Evolutionary conservation across 805 yeast genomes (phyloP).

Genomic region (Metschnikowia noctiluminum): DNA sequence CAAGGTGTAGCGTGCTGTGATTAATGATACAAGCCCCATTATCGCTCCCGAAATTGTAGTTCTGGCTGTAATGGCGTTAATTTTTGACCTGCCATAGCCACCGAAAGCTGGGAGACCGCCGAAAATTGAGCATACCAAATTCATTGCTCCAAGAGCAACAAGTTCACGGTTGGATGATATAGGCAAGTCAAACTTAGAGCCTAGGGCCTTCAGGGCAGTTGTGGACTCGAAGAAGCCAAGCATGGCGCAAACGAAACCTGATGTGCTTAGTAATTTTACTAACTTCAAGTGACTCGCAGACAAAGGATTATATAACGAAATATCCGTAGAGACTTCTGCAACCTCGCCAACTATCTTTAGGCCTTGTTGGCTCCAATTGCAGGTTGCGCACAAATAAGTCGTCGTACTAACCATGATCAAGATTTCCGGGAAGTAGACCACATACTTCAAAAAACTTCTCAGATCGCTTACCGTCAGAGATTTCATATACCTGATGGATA

Average conservation of each 20-base stretch:
- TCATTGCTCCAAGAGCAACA: conserved; percentile 82
- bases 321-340: conserved; percentile 39
- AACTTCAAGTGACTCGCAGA: conserved; percentile 46
- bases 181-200: conserved; percentile 65
- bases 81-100: conserved; percentile 90
- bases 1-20: conserved; percentile 60
- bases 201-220: conserved; percentile 85
- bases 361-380: conserved; percentile 51
- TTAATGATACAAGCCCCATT: conserved; percentile 71
- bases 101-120: conserved; percentile 88
- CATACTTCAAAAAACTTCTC: conserved; percentile 24
- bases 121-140: conserved; percentile 60
- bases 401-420: conserved; percentile 65
- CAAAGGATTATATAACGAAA: conserved; percentile 57
- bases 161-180: conserved; percentile 86
- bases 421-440: conserved; percentile 81
- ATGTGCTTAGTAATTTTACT: conserved; percentile 57
- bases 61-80: conserved; percentile 79
- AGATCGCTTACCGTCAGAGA: conserved; percentile 20
- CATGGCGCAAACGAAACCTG: conserved; percentile 72
- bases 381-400: conserved; percentile 47
- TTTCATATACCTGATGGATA: conserved; percentile 42
- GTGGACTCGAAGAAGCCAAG: conserved; percentile 92
- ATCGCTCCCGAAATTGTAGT: conserved; percentile 82
- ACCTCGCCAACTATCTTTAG: conserved; percentile 72